Percentiles rank a stretch among this genome's conserved stretches.
These are phyloP conservation scores for Seminavis robusta DNA, from an alignment of 108 stramenopile species.

Conservation along the genomic window DNA sequence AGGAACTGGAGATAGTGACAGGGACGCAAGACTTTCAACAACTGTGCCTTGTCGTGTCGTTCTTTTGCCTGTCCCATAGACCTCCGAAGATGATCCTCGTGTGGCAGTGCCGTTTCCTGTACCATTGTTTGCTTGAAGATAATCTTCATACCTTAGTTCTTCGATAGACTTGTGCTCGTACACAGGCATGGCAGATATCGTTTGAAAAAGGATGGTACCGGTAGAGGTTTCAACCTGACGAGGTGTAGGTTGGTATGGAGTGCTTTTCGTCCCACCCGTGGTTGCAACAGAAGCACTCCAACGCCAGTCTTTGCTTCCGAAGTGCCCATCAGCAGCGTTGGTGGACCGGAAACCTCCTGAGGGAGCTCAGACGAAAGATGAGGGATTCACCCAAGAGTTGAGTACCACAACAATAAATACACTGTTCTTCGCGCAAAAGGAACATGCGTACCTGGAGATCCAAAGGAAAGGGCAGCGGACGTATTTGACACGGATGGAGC, in stretches of 20 bases:
- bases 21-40: too few relatives aligned
- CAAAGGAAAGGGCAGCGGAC: constrained; percentile 1
- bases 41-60: too few relatives aligned
- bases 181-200: constrained; percentile 83
- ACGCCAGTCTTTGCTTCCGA: constrained; percentile 49
- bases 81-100: too few relatives aligned
- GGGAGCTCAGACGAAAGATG: too few relatives aligned
- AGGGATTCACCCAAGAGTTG: too few relatives aligned
- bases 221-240: constrained; percentile 66
- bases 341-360: constrained; percentile 44
- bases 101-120: too few relatives aligned
- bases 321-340: constrained; percentile 38
- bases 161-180: constrained; percentile 87
- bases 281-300: constrained; percentile 44
- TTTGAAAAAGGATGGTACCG: constrained; percentile 67
- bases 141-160: constrained; percentile 91
- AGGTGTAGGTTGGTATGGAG: constrained; percentile 9
- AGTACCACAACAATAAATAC: too few relatives aligned
- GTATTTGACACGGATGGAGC: constrained; percentile 14
- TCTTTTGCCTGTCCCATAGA: too few relatives aligned
- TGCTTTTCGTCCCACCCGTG: constrained; percentile 33
- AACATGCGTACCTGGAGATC: constrained; percentile 19
- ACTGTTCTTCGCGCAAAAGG: too few relatives aligned
- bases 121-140: constrained; percentile 78
- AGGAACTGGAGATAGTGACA: too few relatives aligned